These are phyloP conservation scores for Exophiala sideris DNA, from an alignment of 2,329 filamentous ascomycete genomes.

Conservation along the genomic window DNA sequence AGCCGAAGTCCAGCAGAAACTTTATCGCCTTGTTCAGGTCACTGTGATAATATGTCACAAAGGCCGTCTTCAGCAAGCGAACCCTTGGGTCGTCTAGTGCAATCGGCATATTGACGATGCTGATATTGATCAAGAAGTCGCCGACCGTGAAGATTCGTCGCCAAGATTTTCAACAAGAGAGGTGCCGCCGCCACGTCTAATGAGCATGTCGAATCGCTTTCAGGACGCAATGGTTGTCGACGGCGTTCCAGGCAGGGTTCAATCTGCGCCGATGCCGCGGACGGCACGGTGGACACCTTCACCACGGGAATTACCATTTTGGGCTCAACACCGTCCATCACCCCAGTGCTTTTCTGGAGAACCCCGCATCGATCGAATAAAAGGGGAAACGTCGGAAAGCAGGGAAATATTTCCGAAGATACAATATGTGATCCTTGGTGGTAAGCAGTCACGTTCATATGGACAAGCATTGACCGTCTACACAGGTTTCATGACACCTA, in stretches of 20 bases:
- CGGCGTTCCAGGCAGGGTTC: too few relatives aligned
- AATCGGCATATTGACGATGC: conserved; percentile 2
- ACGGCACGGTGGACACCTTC: background rate
- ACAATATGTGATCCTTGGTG: too few relatives aligned
- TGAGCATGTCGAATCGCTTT: background rate
- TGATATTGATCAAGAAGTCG: background rate
- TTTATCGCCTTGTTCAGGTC: conserved; percentile 22
- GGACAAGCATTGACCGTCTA: too few relatives aligned
- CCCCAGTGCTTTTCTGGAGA: too few relatives aligned
- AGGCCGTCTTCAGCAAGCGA: conserved; percentile 17
- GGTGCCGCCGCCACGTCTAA: background rate
- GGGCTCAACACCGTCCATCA: background rate
- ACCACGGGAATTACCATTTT: background rate
- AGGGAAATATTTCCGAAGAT: background rate
- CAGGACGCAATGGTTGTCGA: too few relatives aligned
- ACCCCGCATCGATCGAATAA: too few relatives aligned
- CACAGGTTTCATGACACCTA: too few relatives aligned
- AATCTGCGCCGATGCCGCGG: too few relatives aligned
- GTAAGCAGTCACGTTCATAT: too few relatives aligned
- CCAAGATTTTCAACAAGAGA: too few relatives aligned
- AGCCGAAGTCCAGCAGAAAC: conserved; percentile 25
- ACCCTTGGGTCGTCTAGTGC: conserved; percentile 6
- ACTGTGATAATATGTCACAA: conserved; percentile 26
- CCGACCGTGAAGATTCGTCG: too few relatives aligned
- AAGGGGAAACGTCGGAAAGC: too few relatives aligned